These are phyloP conservation scores for Cucurbitaria berberidis DNA, from an alignment of 2,329 filamentous ascomycete genomes.

Conservation along the genomic window DNA sequence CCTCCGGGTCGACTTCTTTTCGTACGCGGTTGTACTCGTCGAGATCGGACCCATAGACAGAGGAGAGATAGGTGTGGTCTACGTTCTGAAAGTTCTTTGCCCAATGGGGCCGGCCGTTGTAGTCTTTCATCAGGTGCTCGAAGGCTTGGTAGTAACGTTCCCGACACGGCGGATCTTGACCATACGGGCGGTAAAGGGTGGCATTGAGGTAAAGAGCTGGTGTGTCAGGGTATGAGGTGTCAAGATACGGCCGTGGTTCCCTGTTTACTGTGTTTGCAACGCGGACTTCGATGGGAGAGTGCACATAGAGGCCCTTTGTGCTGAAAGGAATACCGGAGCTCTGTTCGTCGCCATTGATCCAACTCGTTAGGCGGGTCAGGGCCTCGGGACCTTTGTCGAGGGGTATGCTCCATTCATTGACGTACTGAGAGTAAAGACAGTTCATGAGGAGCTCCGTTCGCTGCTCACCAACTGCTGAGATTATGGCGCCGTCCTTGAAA, in stretches of 20 bases:
- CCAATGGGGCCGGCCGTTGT: conserved; percentile 86
- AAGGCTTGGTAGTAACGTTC: conserved; percentile 86
- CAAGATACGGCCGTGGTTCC: conserved; percentile 68
- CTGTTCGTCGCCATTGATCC: conserved; percentile 79
- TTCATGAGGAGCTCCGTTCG: conserved; percentile 89
- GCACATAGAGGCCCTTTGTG: conserved; percentile 79
- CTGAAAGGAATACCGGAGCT: conserved; percentile 77
- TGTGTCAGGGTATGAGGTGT: conserved; percentile 70
- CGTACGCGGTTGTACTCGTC: conserved; percentile 71
- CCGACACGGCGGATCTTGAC: conserved; percentile 75
- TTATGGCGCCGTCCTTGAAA: conserved; percentile 72
- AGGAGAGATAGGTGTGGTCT: conserved; percentile 64
- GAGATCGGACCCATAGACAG: conserved; percentile 73
- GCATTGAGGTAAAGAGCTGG: conserved; percentile 89
- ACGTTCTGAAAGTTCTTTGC: conserved; percentile 82
- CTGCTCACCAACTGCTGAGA: conserved; percentile 79
- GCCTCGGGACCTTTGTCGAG: conserved; percentile 86
- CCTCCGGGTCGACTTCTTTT: conserved; percentile 74
- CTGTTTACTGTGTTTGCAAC: conserved; percentile 71
- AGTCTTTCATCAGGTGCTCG: conserved; percentile 86
- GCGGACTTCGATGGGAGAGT: conserved; percentile 91
- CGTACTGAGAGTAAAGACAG: conserved; percentile 96
- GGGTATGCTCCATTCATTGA: conserved; percentile 97
- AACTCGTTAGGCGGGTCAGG: conserved; percentile 79
- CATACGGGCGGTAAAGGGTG: conserved; percentile 84